Evolutionary conservation across 352 stramenopile genomes (phyloP), one percentile per base, ranked within the genome.

Genomic region (Phytophthora fragariae): DNA sequence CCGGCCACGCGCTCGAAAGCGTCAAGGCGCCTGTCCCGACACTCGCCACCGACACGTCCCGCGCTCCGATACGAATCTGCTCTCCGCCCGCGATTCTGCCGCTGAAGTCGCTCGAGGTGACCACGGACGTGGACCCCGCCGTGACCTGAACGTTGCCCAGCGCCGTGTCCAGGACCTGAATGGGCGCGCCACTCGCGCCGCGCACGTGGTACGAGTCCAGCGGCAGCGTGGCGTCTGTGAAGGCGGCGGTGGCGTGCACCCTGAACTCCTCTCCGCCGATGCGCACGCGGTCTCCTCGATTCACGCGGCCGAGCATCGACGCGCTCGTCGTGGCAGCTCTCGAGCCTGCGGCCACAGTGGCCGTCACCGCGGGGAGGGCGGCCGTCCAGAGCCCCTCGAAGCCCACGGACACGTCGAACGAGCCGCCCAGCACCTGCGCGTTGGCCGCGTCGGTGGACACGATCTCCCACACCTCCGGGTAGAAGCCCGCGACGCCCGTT

Each of bases 391-490:
- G 62, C 15, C 85, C 86, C 68, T 91, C 74, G 70, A 92, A 95
- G 6, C 85, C 89, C 6, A 50, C 59, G 33, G 33, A 10, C 9
- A 37, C 33, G 9, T 10, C 33, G 33, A 37, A 10, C 33, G 33
- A 12, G 35, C 9, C 5, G 35, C 82, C 80, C 1, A 95, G 21
- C 9, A 89, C 57, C 2, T 78, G 78, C 7, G 53, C 50, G 0
- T 68, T 72, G 3, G 65, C 50, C 6, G 66, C 77, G 11, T 88
- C 76, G 17, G 75, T 62, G 1, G 86, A 91, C 54, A 79, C 65
- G 33, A 94, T 76, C 65, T 93, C 72, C 85, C 86, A 93, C 12
- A 94, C 68, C 56, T 93, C 87, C 1, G 89, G 86, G 19, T 80
- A 75, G 62, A 86, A 92, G 10, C 82, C 85, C 5, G 76, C 31